These are phyloP conservation scores for Penicillium decumbens DNA, from an alignment of 2,329 filamentous ascomycete species.

Conservation along the genomic window DNA sequence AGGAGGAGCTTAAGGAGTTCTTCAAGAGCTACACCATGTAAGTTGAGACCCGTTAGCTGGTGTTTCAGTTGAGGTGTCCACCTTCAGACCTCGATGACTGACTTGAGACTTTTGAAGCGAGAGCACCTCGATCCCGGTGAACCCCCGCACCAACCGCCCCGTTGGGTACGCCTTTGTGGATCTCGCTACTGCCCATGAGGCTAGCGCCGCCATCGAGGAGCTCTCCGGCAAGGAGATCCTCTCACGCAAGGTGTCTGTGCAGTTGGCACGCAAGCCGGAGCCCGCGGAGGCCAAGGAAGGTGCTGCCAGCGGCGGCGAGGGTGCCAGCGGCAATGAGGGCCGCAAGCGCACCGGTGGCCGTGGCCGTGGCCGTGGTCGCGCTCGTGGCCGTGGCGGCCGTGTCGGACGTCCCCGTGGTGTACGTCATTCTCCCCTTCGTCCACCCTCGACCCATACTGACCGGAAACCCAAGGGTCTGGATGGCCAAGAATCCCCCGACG, in stretches of 20 bases:
- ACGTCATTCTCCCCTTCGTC: conserved; percentile 28
- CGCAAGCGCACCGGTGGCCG: conserved; percentile 60
- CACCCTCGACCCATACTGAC: conserved; percentile 6
- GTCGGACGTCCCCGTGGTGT: conserved; percentile 60
- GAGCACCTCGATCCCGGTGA: conserved; percentile 98
- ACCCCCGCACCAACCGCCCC: conserved; percentile 95
- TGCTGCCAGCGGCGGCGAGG: conserved; percentile 67
- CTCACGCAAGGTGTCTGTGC: conserved; percentile 97
- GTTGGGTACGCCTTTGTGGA: conserved; percentile 99
- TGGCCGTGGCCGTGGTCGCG: conserved; percentile 60
- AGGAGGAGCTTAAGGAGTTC: conserved; percentile 99
- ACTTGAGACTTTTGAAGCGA: conserved; percentile 57
- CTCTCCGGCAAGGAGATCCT: conserved; percentile 97
- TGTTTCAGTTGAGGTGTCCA: not conserved
- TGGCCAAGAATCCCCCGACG: conserved; percentile 27
- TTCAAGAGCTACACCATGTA: conserved; percentile 99
- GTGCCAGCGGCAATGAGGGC: conserved; percentile 61
- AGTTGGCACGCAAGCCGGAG: conserved; percentile 97
- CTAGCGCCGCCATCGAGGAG: conserved; percentile 89
- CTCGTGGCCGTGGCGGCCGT: conserved; percentile 63
- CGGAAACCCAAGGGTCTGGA: conserved; percentile 17
- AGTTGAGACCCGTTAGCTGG: conserved; percentile 44
- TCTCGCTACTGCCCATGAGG: conserved; percentile 88
- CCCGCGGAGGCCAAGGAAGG: conserved; percentile 74
- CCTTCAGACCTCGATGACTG: conserved; percentile 24